Evolutionary conservation across 1,284 basidiomycete species (phyloP).

Genomic region (Lentinus polychrous): DNA sequence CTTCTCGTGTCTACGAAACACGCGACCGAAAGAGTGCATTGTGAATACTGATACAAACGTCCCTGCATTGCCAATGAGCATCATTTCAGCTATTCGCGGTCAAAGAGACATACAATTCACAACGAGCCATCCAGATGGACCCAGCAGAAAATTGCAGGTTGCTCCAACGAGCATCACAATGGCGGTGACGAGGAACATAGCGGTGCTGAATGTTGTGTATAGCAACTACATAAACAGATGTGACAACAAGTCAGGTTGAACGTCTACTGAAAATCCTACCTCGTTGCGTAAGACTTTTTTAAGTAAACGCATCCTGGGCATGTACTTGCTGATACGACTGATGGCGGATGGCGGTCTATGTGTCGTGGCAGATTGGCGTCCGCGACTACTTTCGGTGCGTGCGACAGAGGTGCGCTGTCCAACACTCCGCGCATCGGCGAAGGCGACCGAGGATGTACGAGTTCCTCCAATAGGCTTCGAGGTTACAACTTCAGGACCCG

Average conservation of each 20-base stretch:
- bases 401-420: not conserved
- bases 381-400: not conserved
- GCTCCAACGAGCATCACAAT: slow-evolving; percentile 46
- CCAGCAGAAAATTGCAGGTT: slow-evolving; percentile 36
- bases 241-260: slow-evolving; percentile 1
- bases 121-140: slow-evolving; percentile 45
- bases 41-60: slow-evolving; percentile 49
- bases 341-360: slow-evolving; percentile 28
- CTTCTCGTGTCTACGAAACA: slow-evolving; percentile 55
- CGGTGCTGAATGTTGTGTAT: slow-evolving; percentile 51
- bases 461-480: not conserved
- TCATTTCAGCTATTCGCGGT: not conserved
- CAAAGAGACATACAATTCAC: slow-evolving; percentile 43
- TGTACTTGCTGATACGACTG: slow-evolving; percentile 40
- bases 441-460: slow-evolving; percentile 2
- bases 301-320: slow-evolving; percentile 49
- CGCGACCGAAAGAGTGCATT: slow-evolving; percentile 56
- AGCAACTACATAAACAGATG: slow-evolving; percentile 34
- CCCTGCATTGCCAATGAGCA: slow-evolving; percentile 32
- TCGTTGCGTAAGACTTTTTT: slow-evolving; percentile 47
- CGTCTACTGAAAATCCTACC: slow-evolving; percentile 31
- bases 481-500: too few relatives aligned
- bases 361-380: not conserved
- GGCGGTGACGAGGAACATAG: slow-evolving; percentile 41
- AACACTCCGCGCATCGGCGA: not conserved